Conservation (phyloP, 805 yeast species). For the Gaillardinia entomophila region DNA sequence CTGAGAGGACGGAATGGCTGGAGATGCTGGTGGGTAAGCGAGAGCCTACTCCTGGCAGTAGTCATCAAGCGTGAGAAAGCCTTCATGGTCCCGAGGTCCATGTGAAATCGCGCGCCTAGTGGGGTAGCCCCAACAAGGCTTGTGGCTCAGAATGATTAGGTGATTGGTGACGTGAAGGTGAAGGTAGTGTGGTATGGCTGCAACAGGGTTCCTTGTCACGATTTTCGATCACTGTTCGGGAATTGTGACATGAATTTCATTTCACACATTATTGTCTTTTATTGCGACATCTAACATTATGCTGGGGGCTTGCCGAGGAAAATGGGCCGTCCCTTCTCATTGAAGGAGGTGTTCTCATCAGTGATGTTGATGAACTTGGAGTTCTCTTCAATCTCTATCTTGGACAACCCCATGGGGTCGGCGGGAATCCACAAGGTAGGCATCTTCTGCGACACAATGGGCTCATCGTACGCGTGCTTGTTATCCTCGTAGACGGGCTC, state of each 20-base stretch:
- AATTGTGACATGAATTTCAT: too few relatives aligned
- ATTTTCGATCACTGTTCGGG: too few relatives aligned
- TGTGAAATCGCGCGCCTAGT: too few relatives aligned
- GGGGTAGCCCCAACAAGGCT: too few relatives aligned
- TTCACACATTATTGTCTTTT: too few relatives aligned
- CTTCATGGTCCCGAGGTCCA: too few relatives aligned
- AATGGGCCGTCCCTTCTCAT: constrained; percentile 24
- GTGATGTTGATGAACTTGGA: constrained; percentile 51
- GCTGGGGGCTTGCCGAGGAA: constrained; percentile 31
- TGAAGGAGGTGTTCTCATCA: constrained; percentile 62
- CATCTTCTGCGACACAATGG: constrained; percentile 61
- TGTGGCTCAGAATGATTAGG: too few relatives aligned
- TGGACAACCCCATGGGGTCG: constrained; percentile 81
- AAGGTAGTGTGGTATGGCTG: too few relatives aligned
- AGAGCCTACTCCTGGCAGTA: not conserved
- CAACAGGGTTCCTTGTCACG: too few relatives aligned
- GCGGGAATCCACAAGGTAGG: constrained; percentile 91
- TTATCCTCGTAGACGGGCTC: constrained; percentile 43
- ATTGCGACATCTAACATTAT: too few relatives aligned
- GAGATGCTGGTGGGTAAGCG: not conserved
- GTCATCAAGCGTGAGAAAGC: not conserved
- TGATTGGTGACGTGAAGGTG: too few relatives aligned
- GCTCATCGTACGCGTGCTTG: constrained; percentile 67
- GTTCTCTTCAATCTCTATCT: constrained; percentile 50
- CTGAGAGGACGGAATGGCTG: not conserved